Base-by-base conservation (phyloP, 2,329 filamentous ascomycete genomes). In the Xylariaceae sp. region DNA sequence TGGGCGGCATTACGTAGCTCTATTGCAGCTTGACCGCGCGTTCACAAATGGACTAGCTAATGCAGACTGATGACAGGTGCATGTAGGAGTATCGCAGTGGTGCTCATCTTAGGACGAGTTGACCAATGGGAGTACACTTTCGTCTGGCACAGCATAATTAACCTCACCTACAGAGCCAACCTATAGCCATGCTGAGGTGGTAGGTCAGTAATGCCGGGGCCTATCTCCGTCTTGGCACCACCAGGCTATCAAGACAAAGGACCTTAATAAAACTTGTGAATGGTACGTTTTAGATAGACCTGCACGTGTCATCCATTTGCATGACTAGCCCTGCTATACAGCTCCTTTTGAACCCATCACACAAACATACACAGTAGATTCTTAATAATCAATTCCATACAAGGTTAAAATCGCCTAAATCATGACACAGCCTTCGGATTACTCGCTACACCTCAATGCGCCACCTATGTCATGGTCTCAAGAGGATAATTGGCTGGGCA, bases 11-110 rank as follows among this genome's bases (percentile, higher is more conserved):
- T 5, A 15, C 30, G 3, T 33, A 8, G 24, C 4, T 9, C 10
- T 18, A 37, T 16, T 37, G 4, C 18, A n/a, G n/a, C n/a, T n/a
- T n/a, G n/a, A n/a, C n/a, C n/a, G n/a, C n/a, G n/a, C n/a, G n/a
- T n/a, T n/a, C n/a, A n/a, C n/a, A n/a, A n/a, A n/a, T 18, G 18
- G 13, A 37, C 13, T 33, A 24, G 48, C 40, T 41, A 43, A 57
- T 57, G 54, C 54, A 50, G 32, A 40, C 29, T 36, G 50, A 50
- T 57, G 50, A 57, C 54, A 50, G 26, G 7, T 50, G 54, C 54
- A 53, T 45, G 24, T 21, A 35, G 35, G 30, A 37, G 23, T 15
- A 10, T 13, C 11, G 16, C 23, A 21, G 15, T 9, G 26, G 4
- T 18, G 30, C 13, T n/a, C n/a, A n/a, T n/a, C n/a, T n/a, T n/a